These are phyloP conservation scores for Spathaspora sp. DNA, from an alignment of 805 yeast species.

Conservation along the genomic window DNA sequence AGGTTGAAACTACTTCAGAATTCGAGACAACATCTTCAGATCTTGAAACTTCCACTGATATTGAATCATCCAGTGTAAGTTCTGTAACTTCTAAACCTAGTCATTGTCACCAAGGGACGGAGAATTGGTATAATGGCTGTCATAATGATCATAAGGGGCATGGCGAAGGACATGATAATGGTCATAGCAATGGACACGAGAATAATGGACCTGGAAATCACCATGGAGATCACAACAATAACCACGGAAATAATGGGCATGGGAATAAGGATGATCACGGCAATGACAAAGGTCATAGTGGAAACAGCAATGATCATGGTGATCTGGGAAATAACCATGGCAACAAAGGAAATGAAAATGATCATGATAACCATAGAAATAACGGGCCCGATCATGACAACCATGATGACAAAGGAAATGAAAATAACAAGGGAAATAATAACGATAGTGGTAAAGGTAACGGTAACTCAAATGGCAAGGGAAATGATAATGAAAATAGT, in stretches of 20 bases:
- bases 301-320: not conserved
- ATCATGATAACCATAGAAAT: too few relatives aligned
- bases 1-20: too few relatives aligned
- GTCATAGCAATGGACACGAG: too few relatives aligned
- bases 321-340: not conserved
- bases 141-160: too few relatives aligned
- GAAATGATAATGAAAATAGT: not conserved
- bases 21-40: too few relatives aligned
- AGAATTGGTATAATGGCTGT: too few relatives aligned
- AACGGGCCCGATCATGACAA: too few relatives aligned
- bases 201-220: too few relatives aligned
- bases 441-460: not conserved
- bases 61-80: too few relatives aligned
- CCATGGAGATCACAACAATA: not conserved
- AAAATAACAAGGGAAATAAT: not conserved
- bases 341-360: not conserved
- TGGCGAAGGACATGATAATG: not conserved
- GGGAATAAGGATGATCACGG: not conserved
- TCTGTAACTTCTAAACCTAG: too few relatives aligned
- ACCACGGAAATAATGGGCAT: not conserved
- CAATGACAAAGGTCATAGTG: not conserved
- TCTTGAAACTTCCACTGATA: too few relatives aligned
- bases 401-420: not conserved
- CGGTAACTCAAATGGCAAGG: not conserved
- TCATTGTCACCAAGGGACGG: too few relatives aligned